A percentile compares a stretch with the other conserved stretches of the same genome.
phyloP scores from a whole-genome alignment of 2,329 filamentous ascomycete genomes.

The Ophiostoma angusticollis region DNA sequence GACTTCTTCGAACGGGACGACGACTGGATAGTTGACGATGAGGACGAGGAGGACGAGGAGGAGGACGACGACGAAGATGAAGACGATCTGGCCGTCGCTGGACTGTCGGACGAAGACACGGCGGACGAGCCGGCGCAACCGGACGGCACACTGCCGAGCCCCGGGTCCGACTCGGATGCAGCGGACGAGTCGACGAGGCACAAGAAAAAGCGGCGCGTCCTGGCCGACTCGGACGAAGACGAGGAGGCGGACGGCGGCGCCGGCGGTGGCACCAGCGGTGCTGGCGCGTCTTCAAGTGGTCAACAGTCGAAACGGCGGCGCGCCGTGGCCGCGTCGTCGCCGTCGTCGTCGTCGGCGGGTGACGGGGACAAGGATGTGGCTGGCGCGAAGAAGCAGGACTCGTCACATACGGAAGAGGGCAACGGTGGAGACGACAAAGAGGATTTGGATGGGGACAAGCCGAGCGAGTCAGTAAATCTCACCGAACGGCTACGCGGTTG shows the following conservation, averaged over 20 bases:
- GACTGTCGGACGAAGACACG: not conserved
- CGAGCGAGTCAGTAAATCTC: not conserved
- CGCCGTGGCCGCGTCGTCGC: not conserved
- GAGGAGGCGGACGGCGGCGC: conserved; percentile 1
- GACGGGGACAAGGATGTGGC: not conserved
- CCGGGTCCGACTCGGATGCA: conserved; percentile 1
- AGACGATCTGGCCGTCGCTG: not conserved
- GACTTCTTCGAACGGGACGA: not conserved
- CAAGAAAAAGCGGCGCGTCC: conserved; percentile 8
- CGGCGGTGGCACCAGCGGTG: too few relatives aligned
- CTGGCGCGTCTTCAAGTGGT: not conserved
- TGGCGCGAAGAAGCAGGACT: not conserved
- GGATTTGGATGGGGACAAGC: not conserved
- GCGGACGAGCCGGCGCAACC: not conserved
- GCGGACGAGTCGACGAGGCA: not conserved
- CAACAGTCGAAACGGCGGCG: not conserved
- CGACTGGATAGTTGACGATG: conserved; percentile 5
- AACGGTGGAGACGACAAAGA: not conserved
- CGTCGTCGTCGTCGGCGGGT: too few relatives aligned
- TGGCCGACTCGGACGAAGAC: conserved; percentile 11
- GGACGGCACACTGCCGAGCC: conserved; percentile 9
- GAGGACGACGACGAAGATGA: not conserved
- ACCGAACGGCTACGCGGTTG: not conserved
- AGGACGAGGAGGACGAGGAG: conserved; percentile 8
- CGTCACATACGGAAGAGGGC: not conserved